Evolutionary conservation across 2,329 filamentous ascomycete genomes (phyloP), one percentile per base, ranked within the genome.

Genomic region (Rhynchosporium agropyri): DNA sequence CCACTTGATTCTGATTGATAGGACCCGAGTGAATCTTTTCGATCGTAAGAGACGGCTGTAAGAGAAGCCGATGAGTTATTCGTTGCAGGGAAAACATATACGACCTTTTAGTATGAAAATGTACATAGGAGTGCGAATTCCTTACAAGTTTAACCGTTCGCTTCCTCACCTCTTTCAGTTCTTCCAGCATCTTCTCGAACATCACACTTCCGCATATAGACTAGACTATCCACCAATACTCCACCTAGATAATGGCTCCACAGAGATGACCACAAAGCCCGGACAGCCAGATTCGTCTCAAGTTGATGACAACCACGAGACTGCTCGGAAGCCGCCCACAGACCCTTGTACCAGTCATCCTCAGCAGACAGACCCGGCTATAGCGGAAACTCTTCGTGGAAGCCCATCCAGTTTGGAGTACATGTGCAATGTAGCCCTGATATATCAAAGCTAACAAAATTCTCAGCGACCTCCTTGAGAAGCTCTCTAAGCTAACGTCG

Each of bases 341-440:
- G 40, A 43, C 56, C 42, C 56, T 56, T 28, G 56, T 63, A 60
- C 56, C 46, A 4, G 40, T 6, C 31, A 43, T 54, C 61, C 59
- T 63, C 56, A 63, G 61, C 45, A 10, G 49, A 60, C 48, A 64
- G 62, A 62, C 55, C 46, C 58, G 63, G 45, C 58, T 59, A 62
- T 45, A 13, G 48, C 61, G 26, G 53, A 64, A 49, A 26, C 48
- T 55, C 59, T 65, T 65, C 55, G 50, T 43, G 42, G 2, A 51
- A 40, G 33, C 51, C n/a, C 36, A 28, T 42, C n/a, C 26, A 56
- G 53, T 56, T 56, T 3, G 53, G 53, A 56, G 53, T 56, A 42
- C 53, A 20, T 56, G 15, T 56, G 15, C 53, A 40, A 42, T n/a
- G 36, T 15, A 56, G 15, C 53, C 15, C 36, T 56, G 7, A 43